These are phyloP conservation scores for Ceratobasidium sp. DNA, from an alignment of 1,284 basidiomycete genomes.

Conservation along the genomic window DNA sequence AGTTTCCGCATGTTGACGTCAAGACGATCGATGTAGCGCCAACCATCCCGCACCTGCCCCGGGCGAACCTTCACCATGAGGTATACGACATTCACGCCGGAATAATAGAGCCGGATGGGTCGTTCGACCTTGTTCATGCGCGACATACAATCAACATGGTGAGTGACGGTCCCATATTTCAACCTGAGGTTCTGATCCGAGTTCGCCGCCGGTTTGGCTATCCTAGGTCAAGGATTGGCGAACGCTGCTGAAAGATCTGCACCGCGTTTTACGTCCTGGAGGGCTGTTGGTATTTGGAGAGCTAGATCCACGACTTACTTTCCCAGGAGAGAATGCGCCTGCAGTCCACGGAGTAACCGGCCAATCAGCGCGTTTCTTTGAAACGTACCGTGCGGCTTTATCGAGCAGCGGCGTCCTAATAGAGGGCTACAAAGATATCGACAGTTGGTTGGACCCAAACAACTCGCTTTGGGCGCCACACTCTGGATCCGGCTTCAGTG, in stretches of 20 bases:
- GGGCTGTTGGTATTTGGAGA: conserved; percentile 44
- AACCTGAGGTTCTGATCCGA: background rate
- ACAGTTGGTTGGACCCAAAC: conserved; percentile 7
- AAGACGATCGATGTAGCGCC: conserved; percentile 43
- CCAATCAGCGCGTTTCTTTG: background rate
- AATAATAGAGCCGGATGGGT: conserved; percentile 36
- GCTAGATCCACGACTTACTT: conserved; percentile 28
- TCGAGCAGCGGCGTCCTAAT: conserved; percentile 2
- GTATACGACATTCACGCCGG: conserved; percentile 44
- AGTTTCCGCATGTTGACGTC: conserved; percentile 43
- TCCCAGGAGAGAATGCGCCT: background rate
- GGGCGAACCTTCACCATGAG: conserved; percentile 42
- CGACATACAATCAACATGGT: conserved; percentile 38
- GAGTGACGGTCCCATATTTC: background rate
- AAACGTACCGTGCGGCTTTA: background rate
- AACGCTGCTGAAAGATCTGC: conserved; percentile 38
- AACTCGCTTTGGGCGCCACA: background rate
- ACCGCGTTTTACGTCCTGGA: conserved; percentile 41
- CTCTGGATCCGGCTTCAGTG: background rate
- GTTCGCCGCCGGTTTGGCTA: background rate
- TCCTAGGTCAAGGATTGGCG: conserved; percentile 33
- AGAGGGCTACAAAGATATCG: conserved; percentile 9
- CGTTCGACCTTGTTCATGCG: conserved; percentile 44
- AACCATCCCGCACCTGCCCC: conserved; percentile 38
- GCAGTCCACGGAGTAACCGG: background rate